Conservation (phyloP, 1,284 basidiomycete genomes). For the Mrakiaceae sp. region DNA sequence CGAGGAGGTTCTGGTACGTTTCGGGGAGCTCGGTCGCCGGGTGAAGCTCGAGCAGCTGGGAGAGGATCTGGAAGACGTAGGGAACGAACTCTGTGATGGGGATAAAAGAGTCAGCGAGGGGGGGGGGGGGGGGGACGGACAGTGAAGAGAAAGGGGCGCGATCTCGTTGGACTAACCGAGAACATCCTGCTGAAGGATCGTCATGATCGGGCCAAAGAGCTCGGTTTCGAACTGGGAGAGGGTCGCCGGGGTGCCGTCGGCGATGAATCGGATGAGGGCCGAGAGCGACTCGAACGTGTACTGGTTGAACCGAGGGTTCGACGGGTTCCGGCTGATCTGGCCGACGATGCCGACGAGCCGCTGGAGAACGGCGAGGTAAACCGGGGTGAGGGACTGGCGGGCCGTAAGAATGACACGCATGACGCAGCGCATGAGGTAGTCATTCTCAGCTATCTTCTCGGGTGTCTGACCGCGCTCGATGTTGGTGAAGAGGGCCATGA, state of each 20-base stretch:
- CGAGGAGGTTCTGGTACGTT: constrained; percentile 67
- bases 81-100: constrained; percentile 73
- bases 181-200: constrained; percentile 83
- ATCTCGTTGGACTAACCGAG: constrained; percentile 49
- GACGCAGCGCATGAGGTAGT: constrained; percentile 93
- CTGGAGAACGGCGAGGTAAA: constrained; percentile 54
- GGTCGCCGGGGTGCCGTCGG: constrained; percentile 52
- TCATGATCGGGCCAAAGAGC: constrained; percentile 78
- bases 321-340: constrained; percentile 87
- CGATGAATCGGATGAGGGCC: constrained; percentile 81
- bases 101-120: neutral
- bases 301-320: constrained; percentile 95
- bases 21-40: constrained; percentile 48
- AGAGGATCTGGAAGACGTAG: constrained; percentile 92
- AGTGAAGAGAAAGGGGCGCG: neutral
- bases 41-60: constrained; percentile 88
- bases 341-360: constrained; percentile 73
- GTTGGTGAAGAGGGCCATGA: constrained; percentile 67
- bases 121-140: neutral
- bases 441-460: constrained; percentile 94
- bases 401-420: constrained; percentile 92
- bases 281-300: constrained; percentile 94
- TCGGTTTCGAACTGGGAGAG: constrained; percentile 66
- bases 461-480: constrained; percentile 74
- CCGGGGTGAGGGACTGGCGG: constrained; percentile 59